A percentile compares a stretch with the other conserved stretches of the same genome.
Conservation (phyloP, 108 stramenopile species). For the Discostella pseudostelligera region DNA sequence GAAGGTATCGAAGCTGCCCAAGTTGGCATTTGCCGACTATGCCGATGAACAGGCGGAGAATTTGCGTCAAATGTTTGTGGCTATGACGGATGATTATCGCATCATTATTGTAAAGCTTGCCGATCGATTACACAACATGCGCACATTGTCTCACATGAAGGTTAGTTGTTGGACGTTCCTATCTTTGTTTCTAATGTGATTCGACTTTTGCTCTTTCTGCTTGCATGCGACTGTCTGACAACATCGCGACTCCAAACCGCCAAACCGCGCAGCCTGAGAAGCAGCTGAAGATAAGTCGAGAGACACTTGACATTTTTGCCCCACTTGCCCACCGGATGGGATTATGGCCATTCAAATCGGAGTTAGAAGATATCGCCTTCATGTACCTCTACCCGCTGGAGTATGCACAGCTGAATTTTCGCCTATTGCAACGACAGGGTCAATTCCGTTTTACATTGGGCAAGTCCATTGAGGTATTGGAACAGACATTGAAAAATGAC, state of each 20-base stretch:
- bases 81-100: conserved; percentile 96
- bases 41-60: conserved; percentile 94
- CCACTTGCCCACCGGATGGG: conserved; percentile 96
- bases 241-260: too few species aligned
- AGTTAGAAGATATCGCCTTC: conserved; percentile 95
- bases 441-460: conserved; percentile 80
- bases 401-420: conserved; percentile 78
- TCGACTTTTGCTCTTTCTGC: too few species aligned
- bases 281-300: conserved; percentile 87
- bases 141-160: conserved; percentile 91
- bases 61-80: conserved; percentile 93
- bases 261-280: too few species aligned
- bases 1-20: conserved; percentile 92
- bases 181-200: too few species aligned
- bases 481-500: conserved; percentile 68
- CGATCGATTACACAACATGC: conserved; percentile 95
- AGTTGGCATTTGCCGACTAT: conserved; percentile 75
- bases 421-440: conserved; percentile 61
- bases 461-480: conserved; percentile 68
- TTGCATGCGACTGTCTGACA: too few species aligned
- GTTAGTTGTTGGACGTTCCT: too few species aligned
- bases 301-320: conserved; percentile 94
- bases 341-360: conserved; percentile 94
- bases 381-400: conserved; percentile 92
- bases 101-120: conserved; percentile 95